A percentile compares a stretch with the other conserved stretches of the same genome.
Evolutionary conservation across 305 asterid species (phyloP).

Genomic region (Fraxinus latifolia): DNA sequence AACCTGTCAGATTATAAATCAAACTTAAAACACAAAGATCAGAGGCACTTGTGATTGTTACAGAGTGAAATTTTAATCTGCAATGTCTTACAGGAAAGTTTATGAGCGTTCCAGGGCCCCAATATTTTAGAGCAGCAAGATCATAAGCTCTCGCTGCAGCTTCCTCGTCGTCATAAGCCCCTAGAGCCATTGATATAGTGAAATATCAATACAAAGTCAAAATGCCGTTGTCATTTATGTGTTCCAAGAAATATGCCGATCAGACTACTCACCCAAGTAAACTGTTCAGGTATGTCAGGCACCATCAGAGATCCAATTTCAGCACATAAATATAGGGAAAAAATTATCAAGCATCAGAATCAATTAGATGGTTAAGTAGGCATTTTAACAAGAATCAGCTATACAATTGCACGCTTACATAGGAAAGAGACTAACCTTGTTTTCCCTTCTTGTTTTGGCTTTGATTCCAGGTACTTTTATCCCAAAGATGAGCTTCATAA

Average conservation of each 20-base stretch:
- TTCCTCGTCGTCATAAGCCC: conserved; percentile 98
- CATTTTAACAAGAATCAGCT: conserved; percentile 1
- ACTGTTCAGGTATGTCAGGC: conserved; percentile 52
- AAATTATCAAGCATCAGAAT: conserved; percentile 30
- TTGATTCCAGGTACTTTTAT: conserved; percentile 98
- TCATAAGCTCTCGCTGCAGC: conserved; percentile 99
- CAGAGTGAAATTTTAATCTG: conserved; percentile 3
- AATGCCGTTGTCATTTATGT: background rate
- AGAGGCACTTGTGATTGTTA: background rate
- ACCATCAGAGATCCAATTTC: conserved; percentile 28
- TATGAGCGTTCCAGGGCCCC: conserved; percentile 99
- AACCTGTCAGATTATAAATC: background rate
- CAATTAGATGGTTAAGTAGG: conserved; percentile 27
- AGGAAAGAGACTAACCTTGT: conserved; percentile 59
- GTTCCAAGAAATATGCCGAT: conserved; percentile 20
- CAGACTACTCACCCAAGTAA: conserved; percentile 79
- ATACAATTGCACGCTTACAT: background rate
- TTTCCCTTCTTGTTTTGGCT: conserved; percentile 97
- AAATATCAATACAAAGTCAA: conserved; percentile 17
- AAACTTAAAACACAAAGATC: background rate
- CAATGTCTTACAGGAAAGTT: conserved; percentile 76
- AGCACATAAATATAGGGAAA: conserved; percentile 24
- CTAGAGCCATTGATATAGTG: conserved; percentile 36
- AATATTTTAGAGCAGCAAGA: conserved; percentile 93
- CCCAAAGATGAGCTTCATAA: conserved; percentile 99